Conservation (phyloP, 306 rosid species). For the Myrica gale region DNA sequence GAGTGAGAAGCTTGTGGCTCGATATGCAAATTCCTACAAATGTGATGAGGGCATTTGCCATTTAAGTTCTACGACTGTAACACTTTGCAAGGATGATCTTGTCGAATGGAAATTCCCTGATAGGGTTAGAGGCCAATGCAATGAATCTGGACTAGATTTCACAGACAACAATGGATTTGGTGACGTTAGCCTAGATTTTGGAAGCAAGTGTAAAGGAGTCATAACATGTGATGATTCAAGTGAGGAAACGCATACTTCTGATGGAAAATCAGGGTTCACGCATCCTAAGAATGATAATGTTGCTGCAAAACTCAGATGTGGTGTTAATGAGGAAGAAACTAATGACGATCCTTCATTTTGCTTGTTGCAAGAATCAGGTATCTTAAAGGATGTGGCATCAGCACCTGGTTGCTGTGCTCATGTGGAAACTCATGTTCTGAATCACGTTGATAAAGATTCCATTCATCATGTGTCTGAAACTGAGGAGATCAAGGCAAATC, state of each 20-base stretch:
- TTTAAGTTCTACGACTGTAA: conserved; percentile 55
- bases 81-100: conserved; percentile 77
- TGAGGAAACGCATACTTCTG: conserved; percentile 17
- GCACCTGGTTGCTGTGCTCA: conserved; percentile 45
- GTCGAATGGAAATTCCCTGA: conserved; percentile 45
- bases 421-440: conserved; percentile 5
- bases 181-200: conserved; percentile 29
- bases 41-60: conserved; percentile 65
- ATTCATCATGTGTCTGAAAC: conserved; percentile 42
- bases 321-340: conserved; percentile 25
- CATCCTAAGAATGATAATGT: conserved; percentile 33
- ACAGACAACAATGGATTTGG: conserved; percentile 18
- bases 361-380: conserved; percentile 33
- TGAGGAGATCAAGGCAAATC: conserved; percentile 46
- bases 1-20: conserved; percentile 83
- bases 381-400: conserved; percentile 18
- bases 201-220: conserved; percentile 27
- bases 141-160: conserved; percentile 24
- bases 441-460: conserved; percentile 34
- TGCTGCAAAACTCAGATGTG: conserved; percentile 31
- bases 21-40: conserved; percentile 55
- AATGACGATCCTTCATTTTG: conserved; percentile 33
- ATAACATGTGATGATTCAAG: conserved; percentile 26
- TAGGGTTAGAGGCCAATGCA: conserved; percentile 25
- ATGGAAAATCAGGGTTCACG: conserved; percentile 31